Conservation (phyloP, 306 rosid genomes). For the Sicyos edulis region DNA sequence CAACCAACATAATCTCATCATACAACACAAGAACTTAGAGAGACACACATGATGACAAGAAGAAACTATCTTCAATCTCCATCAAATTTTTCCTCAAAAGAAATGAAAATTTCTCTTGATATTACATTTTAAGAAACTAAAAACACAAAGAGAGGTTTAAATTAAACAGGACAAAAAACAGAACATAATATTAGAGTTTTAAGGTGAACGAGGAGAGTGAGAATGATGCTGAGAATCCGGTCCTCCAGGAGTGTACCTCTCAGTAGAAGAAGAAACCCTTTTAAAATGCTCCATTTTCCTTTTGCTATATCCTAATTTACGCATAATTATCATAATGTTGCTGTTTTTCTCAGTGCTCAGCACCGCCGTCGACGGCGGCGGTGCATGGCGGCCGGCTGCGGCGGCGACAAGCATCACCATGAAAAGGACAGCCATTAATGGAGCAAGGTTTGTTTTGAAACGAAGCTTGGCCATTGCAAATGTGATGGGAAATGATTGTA, state of each 20-base stretch:
- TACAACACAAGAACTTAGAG: no score
- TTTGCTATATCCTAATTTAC: slow-evolving; percentile 11
- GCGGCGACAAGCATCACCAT: background rate
- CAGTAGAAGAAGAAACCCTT: background rate
- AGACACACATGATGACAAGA: no score
- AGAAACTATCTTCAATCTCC: background rate
- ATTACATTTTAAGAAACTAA: background rate
- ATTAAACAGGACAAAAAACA: no score
- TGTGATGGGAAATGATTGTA: background rate
- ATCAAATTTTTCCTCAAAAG: background rate
- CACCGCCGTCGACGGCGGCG: background rate
- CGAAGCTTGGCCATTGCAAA: background rate
- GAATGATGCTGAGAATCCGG: slow-evolving; percentile 25
- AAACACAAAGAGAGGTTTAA: no score
- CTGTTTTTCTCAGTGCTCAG: background rate
- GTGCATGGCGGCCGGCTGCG: background rate
- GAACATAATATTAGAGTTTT: background rate
- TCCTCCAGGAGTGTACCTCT: slow-evolving; percentile 15
- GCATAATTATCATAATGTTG: background rate
- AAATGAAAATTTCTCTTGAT: background rate
- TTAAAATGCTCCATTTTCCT: slow-evolving; percentile 11
- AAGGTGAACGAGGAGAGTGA: background rate
- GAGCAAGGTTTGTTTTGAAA: background rate
- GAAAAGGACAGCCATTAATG: background rate
- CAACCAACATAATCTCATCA: no score